Conservation (phyloP, 805 yeast genomes). For the Suhomyces kilbournensis region DNA sequence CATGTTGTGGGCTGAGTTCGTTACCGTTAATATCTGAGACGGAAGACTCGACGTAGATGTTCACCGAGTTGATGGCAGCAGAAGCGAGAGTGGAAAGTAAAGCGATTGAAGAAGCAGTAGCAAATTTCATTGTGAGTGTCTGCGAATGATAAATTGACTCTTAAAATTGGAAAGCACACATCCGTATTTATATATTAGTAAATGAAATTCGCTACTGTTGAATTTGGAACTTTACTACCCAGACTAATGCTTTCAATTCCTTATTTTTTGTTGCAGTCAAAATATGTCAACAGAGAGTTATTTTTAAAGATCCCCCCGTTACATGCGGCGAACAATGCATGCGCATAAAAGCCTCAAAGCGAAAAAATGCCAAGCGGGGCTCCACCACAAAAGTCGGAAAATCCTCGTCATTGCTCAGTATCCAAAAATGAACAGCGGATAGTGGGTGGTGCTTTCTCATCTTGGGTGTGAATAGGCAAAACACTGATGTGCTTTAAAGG, state of each 20-base stretch:
- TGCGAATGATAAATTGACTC: not conserved
- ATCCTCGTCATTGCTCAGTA: not conserved
- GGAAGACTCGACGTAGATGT: conserved; percentile 1
- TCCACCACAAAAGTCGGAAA: not conserved
- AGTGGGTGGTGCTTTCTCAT: not conserved
- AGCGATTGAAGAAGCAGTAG: conserved; percentile 5
- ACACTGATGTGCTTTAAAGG: not conserved
- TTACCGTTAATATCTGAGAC: conserved; percentile 2
- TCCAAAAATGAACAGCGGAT: not conserved
- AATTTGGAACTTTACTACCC: not conserved
- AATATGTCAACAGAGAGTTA: not conserved
- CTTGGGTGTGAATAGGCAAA: too few species aligned
- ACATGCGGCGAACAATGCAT: not conserved
- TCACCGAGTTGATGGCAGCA: conserved; percentile 1
- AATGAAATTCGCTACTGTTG: not conserved
- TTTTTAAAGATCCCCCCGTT: not conserved
- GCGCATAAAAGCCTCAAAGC: not conserved
- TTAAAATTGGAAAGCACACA: not conserved
- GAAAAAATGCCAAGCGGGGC: not conserved
- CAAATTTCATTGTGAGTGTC: conserved; percentile 3
- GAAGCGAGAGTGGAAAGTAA: conserved; percentile 3
- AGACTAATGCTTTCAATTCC: not conserved
- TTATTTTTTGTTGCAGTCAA: not conserved
- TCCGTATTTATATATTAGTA: not conserved
- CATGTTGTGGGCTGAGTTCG: conserved; percentile 26